Percentiles rank a stretch among this genome's conserved stretches.
These are phyloP conservation scores for Calonectria multiphialidica DNA, from an alignment of 2,329 filamentous ascomycete species.

Conservation along the genomic window DNA sequence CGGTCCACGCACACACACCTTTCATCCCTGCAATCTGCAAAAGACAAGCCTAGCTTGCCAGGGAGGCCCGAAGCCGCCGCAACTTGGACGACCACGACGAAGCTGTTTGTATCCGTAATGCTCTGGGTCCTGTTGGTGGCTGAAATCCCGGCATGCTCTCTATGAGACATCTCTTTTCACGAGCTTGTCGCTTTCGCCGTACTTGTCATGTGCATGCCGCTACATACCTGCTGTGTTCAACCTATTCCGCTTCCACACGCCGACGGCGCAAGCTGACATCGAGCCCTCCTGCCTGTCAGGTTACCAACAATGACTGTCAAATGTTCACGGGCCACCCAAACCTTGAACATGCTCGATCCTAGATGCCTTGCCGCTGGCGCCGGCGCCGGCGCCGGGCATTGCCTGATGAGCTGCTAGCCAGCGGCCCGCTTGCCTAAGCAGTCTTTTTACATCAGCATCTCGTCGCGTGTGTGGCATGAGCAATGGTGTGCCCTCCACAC, in stretches of 20 bases:
- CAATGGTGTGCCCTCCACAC: constrained; percentile 28
- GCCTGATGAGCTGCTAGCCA: constrained; percentile 36
- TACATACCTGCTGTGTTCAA: not conserved
- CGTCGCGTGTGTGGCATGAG: constrained; percentile 32
- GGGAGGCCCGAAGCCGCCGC: constrained; percentile 22
- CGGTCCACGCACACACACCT: constrained; percentile 25
- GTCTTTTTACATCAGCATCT: constrained; percentile 30
- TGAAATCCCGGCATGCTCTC: constrained; percentile 20
- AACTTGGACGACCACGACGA: constrained; percentile 11
- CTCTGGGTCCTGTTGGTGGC: constrained; percentile 36
- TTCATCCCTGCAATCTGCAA: constrained; percentile 27
- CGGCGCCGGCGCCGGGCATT: constrained; percentile 31
- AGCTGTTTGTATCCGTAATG: constrained; percentile 31
- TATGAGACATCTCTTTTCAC: constrained; percentile 32
- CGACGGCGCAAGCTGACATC: constrained; percentile 10
- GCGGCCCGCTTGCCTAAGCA: constrained; percentile 36
- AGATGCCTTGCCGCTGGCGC: constrained; percentile 32
- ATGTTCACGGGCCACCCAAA: constrained; percentile 34
- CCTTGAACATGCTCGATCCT: constrained; percentile 15
- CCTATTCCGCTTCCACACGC: not conserved
- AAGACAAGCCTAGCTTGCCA: constrained; percentile 21
- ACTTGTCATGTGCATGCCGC: not conserved
- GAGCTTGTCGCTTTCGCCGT: constrained; percentile 9
- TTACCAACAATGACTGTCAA: constrained; percentile 24
- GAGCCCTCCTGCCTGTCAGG: constrained; percentile 29